phyloP scores from a whole-genome alignment of 1,284 basidiomycete genomes.

The Ganoderma sinense region DNA sequence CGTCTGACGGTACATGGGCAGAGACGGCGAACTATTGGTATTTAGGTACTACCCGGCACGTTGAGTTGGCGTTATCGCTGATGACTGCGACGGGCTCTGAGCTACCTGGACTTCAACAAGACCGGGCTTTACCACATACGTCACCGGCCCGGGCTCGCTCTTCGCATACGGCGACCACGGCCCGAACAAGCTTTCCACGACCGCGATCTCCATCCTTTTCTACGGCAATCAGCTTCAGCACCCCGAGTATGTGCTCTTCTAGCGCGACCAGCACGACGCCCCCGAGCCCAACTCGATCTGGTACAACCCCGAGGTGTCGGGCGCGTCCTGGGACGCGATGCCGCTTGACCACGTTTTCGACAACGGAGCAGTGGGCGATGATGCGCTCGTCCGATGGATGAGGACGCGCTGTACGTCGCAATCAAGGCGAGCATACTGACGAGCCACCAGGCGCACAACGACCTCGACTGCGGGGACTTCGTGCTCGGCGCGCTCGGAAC shows the following conservation, averaged over 20 bases:
- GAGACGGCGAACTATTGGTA: constrained; percentile 98
- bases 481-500: constrained; percentile 96
- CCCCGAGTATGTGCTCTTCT: constrained; percentile 86
- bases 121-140: constrained; percentile 94
- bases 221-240: constrained; percentile 73
- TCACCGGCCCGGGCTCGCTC: constrained; percentile 83
- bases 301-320: constrained; percentile 87
- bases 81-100: constrained; percentile 87
- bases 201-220: constrained; percentile 79
- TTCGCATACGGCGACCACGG: constrained; percentile 96
- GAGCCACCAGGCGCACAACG: constrained; percentile 91
- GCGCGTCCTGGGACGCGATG: constrained; percentile 92
- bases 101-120: constrained; percentile 74
- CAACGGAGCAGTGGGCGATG: constrained; percentile 85
- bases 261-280: constrained; percentile 92
- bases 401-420: constrained; percentile 83
- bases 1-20: constrained; percentile 90
- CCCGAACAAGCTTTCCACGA: constrained; percentile 93
- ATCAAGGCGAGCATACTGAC: constrained; percentile 86
- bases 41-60: constrained; percentile 91
- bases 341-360: constrained; percentile 87
- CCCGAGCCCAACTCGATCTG: constrained; percentile 94
- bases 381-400: constrained; percentile 95
- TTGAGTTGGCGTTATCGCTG: constrained; percentile 89
- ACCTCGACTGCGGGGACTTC: constrained; percentile 94